phyloP scores from a whole-genome alignment of 768 basidiomycete genomes.

The Boletus huronensis region DNA sequence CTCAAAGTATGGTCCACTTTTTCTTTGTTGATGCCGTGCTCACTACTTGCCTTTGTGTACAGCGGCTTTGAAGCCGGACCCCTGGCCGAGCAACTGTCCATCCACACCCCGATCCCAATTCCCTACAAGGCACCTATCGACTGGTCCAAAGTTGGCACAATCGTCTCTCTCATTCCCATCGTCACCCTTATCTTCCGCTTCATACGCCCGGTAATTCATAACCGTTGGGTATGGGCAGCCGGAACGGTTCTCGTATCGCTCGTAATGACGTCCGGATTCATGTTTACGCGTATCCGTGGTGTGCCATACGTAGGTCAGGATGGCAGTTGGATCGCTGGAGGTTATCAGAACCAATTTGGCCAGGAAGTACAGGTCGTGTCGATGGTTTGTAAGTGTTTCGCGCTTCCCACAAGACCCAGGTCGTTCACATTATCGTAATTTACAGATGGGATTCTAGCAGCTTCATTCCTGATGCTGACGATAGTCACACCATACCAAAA shows the following conservation, averaged over 20 bases:
- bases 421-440: constrained; percentile 3
- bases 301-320: constrained; percentile 63
- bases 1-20: constrained; percentile 48
- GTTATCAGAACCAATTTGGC: constrained; percentile 88
- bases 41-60: constrained; percentile 1
- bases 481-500: constrained; percentile 76
- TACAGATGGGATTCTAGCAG: constrained; percentile 80
- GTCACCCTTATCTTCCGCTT: constrained; percentile 53
- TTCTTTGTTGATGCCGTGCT: background rate
- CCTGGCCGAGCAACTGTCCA: constrained; percentile 71
- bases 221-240: constrained; percentile 78
- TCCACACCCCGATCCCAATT: constrained; percentile 73
- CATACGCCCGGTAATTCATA: constrained; percentile 61
- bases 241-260: constrained; percentile 60
- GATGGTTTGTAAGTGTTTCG: constrained; percentile 67
- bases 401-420: background rate
- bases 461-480: constrained; percentile 76
- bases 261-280: constrained; percentile 89
- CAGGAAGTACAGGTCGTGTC: constrained; percentile 89
- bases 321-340: constrained; percentile 80
- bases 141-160: constrained; percentile 56
- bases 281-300: constrained; percentile 92
- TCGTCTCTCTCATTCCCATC: constrained; percentile 44
- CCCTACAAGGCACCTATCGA: constrained; percentile 79
- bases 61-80: constrained; percentile 84